These are phyloP conservation scores for Batrachochytrium dendrobatidis DNA, from an alignment of 371 early-diverging fungal genomes.

Conservation along the genomic window DNA sequence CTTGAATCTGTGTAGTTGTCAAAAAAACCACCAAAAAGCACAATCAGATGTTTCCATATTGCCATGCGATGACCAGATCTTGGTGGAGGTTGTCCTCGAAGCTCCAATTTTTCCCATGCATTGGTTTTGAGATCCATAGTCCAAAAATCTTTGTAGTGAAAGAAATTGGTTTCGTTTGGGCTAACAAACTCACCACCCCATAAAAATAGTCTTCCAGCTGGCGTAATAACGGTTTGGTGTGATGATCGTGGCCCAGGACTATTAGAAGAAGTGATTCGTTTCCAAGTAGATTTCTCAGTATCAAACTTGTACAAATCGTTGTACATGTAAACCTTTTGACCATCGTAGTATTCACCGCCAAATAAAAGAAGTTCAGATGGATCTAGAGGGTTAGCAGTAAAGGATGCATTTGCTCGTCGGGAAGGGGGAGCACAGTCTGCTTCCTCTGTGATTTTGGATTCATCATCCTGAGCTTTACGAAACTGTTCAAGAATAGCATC, in stretches of 20 bases:
- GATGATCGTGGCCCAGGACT: conserved; percentile 53
- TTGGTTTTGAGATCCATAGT: conserved; percentile 51
- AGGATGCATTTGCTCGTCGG: conserved; percentile 45
- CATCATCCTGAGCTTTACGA: conserved; percentile 37
- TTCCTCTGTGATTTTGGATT: conserved; percentile 44
- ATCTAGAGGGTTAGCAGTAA: conserved; percentile 50
- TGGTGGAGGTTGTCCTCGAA: conserved; percentile 35
- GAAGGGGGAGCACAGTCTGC: conserved; percentile 39
- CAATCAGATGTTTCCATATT: conserved; percentile 52
- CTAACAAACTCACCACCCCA: conserved; percentile 54
- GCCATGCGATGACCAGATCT: conserved; percentile 43
- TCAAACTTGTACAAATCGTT: conserved; percentile 36
- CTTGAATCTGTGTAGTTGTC: conserved; percentile 29
- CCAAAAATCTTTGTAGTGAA: conserved; percentile 63
- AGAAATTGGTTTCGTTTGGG: conserved; percentile 53
- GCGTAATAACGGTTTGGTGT: conserved; percentile 50
- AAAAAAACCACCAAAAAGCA: conserved; percentile 58
- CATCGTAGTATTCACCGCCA: conserved; percentile 57
- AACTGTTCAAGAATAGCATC: conserved; percentile 52
- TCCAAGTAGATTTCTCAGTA: conserved; percentile 55
- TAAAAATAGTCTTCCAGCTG: conserved; percentile 47
- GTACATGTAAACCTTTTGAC: conserved; percentile 37
- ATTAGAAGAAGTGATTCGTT: conserved; percentile 48
- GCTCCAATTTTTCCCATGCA: conserved; percentile 55
- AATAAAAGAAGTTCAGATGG: conserved; percentile 49